Conservation (phyloP, 176 grass and related monocot genomes). For the Carex scoparia region DNA sequence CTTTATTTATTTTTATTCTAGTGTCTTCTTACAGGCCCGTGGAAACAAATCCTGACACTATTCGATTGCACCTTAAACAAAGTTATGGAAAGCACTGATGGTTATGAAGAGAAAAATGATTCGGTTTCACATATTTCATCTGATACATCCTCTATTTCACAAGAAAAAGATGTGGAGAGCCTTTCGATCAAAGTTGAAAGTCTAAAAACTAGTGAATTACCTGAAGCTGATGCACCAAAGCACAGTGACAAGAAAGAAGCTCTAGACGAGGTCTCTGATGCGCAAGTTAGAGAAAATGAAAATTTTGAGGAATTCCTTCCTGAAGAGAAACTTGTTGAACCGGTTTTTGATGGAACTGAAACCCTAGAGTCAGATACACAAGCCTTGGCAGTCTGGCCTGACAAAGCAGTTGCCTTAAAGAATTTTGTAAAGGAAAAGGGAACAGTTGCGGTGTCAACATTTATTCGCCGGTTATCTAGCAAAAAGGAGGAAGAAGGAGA, state of each 20-base stretch:
- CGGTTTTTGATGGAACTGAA: constrained; percentile 96
- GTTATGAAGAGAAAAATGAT: constrained; percentile 24
- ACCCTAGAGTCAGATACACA: constrained; percentile 58
- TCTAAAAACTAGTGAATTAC: constrained; percentile 30
- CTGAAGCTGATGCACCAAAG: constrained; percentile 32
- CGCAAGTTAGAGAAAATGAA: constrained; percentile 29
- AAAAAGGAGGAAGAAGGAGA: constrained; percentile 65
- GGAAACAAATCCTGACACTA: not conserved
- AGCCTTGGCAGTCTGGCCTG: constrained; percentile 52
- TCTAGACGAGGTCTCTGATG: constrained; percentile 27
- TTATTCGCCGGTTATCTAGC: constrained; percentile 80
- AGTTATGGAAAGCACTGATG: constrained; percentile 36
- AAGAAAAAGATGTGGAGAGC: constrained; percentile 31
- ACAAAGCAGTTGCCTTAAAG: constrained; percentile 72
- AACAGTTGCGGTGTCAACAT: constrained; percentile 60
- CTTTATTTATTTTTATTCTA: not conserved
- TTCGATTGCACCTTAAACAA: not conserved
- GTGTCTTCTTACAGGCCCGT: not conserved
- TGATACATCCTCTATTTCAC: constrained; percentile 29
- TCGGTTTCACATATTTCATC: constrained; percentile 21
- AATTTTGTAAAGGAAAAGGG: constrained; percentile 94
- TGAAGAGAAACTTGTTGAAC: constrained; percentile 64
- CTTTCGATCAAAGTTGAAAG: constrained; percentile 38
- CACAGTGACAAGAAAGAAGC: constrained; percentile 27
- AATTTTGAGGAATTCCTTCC: constrained; percentile 36